These are phyloP conservation scores for Penicillium longicatenatum DNA, from an alignment of 495 filamentous ascomycete species.

Conservation along the genomic window DNA sequence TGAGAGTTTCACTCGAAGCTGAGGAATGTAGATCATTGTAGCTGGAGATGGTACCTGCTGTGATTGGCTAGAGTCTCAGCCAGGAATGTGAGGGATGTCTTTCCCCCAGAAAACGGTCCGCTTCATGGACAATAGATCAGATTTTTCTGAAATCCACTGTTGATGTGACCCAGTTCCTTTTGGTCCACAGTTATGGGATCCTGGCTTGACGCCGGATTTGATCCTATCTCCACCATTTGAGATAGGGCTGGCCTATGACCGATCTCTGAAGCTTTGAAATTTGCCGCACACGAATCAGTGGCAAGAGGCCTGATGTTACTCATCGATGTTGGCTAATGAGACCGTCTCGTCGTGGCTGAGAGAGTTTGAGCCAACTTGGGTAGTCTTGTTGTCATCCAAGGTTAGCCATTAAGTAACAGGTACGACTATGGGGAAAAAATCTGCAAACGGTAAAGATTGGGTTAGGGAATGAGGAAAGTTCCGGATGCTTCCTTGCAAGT, in stretches of 20 bases:
- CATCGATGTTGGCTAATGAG: neutral
- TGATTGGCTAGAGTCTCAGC: slow-evolving; percentile 10
- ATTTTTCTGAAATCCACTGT: neutral
- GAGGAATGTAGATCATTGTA: slow-evolving; percentile 25
- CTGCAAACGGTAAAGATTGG: neutral
- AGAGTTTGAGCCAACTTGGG: neutral
- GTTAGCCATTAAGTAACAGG: slow-evolving; percentile 11
- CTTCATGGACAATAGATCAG: neutral
- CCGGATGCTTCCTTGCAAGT: neutral
- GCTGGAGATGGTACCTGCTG: neutral
- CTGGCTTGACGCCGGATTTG: slow-evolving; percentile 5
- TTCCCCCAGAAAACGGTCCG: neutral
- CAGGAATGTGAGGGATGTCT: neutral
- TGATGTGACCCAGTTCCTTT: neutral
- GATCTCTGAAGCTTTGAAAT: neutral
- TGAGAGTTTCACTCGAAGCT: slow-evolving; percentile 2
- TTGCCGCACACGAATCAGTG: neutral
- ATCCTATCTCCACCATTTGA: slow-evolving; percentile 7
- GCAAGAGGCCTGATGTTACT: neutral
- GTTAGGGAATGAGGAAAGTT: neutral
- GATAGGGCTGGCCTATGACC: neutral
- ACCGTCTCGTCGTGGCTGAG: neutral
- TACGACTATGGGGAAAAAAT: slow-evolving; percentile 4
- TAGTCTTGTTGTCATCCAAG: slow-evolving; percentile 29
- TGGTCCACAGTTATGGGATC: slow-evolving; percentile 20